Base-by-base conservation (phyloP, 495 filamentous ascomycete species). In the Penicillium canariense region DNA sequence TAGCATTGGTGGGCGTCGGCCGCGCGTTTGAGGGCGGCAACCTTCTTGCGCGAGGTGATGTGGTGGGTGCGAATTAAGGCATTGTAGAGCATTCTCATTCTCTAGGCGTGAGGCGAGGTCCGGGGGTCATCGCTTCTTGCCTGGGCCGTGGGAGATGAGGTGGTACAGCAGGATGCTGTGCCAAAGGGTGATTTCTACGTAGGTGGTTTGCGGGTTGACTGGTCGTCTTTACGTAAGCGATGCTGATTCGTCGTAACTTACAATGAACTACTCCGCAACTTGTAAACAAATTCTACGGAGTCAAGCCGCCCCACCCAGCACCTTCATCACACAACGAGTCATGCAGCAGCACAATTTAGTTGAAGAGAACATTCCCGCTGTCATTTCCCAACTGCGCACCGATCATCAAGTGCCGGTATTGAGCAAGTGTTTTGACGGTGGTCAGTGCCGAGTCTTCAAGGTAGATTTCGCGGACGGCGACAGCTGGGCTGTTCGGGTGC, bases 31-130 rank as follows among this genome's bases (percentile, higher is more conserved):
- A 91, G 73, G 11, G 78, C 77, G 10, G 80, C 77, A 15, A 91
- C 80, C 65, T 91, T 91, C 53, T 88, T 89, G 42, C 87, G 87
- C 9, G 87, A 90, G 23, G 87, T 90, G 67, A 91, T 91, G 71
- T 91, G 88, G 65, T 91, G 88, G 4, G 87, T 91, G 34, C 85
- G 79, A 31, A 91, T 89, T 44, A 91, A 70, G 22, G 87, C 82
- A 55, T 83, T 78, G 59, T 75, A 83, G 38, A 61, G 55, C 66
- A 68, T 69, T 55, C 2, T 46, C 22, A 6, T n/a, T n/a, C n/a
- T n/a, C n/a, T n/a, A n/a, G n/a, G n/a, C n/a, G n/a, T n/a, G n/a
- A n/a, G n/a, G n/a, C n/a, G 31, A 32, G 25, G 46, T 18, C 18
- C 1, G 31, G 17, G 25, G 14, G 52, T 10, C 43, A 48, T 54